Conservation (phyloP, 2,329 filamentous ascomycete species). For the Berkeleyomyces basicola region DNA sequence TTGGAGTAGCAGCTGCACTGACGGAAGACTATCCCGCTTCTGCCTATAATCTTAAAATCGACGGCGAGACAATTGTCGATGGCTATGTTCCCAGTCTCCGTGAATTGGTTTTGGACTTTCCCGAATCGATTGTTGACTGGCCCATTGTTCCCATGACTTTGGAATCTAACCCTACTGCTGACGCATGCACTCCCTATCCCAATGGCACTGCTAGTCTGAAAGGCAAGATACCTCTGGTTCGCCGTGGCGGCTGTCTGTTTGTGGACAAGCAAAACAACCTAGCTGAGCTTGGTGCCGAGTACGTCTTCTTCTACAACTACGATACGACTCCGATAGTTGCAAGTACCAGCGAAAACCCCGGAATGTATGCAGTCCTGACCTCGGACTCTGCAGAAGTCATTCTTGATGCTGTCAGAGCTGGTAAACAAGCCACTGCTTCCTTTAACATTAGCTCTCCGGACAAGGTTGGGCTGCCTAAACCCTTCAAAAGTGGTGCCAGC, state of each 20-base stretch:
- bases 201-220: constrained; percentile 16
- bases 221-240: constrained; percentile 17
- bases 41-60: background rate
- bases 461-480: background rate
- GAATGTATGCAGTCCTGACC: background rate
- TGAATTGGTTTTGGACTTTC: background rate
- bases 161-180: constrained; percentile 16
- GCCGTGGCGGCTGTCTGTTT: constrained; percentile 22
- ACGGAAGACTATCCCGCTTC: background rate
- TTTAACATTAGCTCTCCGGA: constrained; percentile 19
- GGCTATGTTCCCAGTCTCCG: background rate
- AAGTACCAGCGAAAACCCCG: constrained; percentile 13
- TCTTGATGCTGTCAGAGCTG: constrained; percentile 17
- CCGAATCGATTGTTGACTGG: background rate
- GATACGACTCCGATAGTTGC: constrained; percentile 9
- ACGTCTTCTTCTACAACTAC: constrained; percentile 15
- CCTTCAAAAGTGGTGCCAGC: background rate
- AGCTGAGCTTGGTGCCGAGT: constrained; percentile 16
- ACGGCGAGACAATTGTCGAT: background rate
- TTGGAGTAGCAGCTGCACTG: constrained; percentile 26
- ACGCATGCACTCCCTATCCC: constrained; percentile 19
- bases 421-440: constrained; percentile 25
- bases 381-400: constrained; percentile 17
- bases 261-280: constrained; percentile 18
- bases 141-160: constrained; percentile 10